Conservation (phyloP, 2,329 filamentous ascomycete species). For the Fusarium multiceps region DNA sequence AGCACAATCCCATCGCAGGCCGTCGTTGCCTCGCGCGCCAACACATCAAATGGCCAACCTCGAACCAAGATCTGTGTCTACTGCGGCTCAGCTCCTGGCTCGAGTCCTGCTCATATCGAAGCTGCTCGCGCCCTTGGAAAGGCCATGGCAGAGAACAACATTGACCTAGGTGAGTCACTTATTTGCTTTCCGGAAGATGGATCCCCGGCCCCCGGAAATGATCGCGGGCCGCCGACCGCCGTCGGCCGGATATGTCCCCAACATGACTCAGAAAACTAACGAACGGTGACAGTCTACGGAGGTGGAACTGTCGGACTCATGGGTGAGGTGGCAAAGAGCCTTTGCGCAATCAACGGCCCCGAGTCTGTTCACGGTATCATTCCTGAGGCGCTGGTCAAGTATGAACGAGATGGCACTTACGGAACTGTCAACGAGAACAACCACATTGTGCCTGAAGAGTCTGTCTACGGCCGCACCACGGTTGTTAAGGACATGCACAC, state of each 20-base stretch:
- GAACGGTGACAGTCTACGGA: constrained; percentile 76
- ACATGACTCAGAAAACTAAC: constrained; percentile 18
- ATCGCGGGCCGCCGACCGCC: constrained; percentile 14
- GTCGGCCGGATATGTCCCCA: background rate
- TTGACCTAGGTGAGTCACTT: constrained; percentile 71
- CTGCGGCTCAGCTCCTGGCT: constrained; percentile 85
- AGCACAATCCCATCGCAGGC: constrained; percentile 31
- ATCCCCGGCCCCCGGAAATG: background rate
- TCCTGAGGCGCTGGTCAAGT: constrained; percentile 82
- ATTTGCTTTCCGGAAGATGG: background rate
- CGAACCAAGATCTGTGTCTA: constrained; percentile 88
- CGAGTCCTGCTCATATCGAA: constrained; percentile 77
- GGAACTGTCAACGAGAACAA: constrained; percentile 57
- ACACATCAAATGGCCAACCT: constrained; percentile 47
- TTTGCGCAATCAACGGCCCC: constrained; percentile 85
- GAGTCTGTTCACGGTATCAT: constrained; percentile 92
- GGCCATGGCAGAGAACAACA: constrained; percentile 79
- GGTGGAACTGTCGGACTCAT: constrained; percentile 95
- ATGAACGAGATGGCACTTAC: constrained; percentile 75
- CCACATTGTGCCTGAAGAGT: constrained; percentile 70
- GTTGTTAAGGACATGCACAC: constrained; percentile 97
- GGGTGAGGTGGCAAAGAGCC: constrained; percentile 89
- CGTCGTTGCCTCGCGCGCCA: constrained; percentile 39
- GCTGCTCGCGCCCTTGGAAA: constrained; percentile 80
- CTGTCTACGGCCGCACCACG: constrained; percentile 82